Conservation (phyloP, 768 basidiomycete species). For the Termitomyces heimii region DNA sequence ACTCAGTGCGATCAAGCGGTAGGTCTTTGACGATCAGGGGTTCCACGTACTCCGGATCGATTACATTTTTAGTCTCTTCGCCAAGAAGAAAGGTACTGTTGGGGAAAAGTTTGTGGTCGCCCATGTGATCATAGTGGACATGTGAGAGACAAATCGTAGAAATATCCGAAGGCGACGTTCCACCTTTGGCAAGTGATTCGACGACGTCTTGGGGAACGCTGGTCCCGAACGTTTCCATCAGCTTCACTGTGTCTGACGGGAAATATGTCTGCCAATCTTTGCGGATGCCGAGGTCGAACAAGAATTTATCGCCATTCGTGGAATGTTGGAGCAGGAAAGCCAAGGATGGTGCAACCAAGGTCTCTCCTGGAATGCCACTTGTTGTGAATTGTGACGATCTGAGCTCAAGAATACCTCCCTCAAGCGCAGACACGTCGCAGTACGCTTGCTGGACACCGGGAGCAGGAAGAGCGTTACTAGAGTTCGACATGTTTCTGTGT, state of each 20-base stretch:
- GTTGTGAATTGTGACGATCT: conserved; percentile 31
- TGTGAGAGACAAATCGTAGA: conserved; percentile 44
- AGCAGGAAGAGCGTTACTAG: conserved; percentile 27
- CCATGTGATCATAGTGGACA: conserved; percentile 50
- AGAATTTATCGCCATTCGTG: conserved; percentile 25
- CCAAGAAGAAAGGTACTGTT: conserved; percentile 45
- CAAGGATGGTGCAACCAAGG: conserved; percentile 35
- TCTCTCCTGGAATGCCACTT: conserved; percentile 21
- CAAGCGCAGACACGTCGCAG: conserved; percentile 49
- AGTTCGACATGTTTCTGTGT: not conserved
- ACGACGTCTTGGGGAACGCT: conserved; percentile 32
- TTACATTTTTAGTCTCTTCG: conserved; percentile 24
- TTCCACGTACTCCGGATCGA: conserved; percentile 16
- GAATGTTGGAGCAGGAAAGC: conserved; percentile 50
- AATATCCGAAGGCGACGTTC: conserved; percentile 35
- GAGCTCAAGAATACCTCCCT: conserved; percentile 40
- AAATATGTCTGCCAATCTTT: conserved; percentile 35
- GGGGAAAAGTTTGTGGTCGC: conserved; percentile 39
- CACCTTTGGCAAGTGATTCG: conserved; percentile 47
- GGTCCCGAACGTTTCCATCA: conserved; percentile 18
- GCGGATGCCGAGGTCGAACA: conserved; percentile 56
- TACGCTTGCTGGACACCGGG: conserved; percentile 40
- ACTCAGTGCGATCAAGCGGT: conserved; percentile 11
- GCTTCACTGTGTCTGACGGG: conserved; percentile 25
- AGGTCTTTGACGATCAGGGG: conserved; percentile 7